Percentiles rank a stretch among this genome's conserved stretches.
Conservation (phyloP, 148 eudicot species). For the Rhododendron molle region DNA sequence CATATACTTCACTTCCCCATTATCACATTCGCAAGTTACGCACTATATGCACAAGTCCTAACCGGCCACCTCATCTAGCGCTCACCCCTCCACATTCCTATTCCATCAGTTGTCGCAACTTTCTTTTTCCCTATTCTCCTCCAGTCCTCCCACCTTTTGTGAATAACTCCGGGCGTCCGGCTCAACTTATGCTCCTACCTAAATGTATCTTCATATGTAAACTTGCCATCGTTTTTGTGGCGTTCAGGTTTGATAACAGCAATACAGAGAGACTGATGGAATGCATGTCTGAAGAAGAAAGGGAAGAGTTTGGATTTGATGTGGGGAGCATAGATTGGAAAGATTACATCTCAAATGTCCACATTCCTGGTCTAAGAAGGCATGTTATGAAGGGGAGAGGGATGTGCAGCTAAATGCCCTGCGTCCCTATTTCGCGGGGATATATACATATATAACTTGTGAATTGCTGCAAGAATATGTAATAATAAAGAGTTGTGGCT, state of each 20-base stretch:
- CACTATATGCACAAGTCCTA: not conserved
- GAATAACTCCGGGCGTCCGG: not conserved
- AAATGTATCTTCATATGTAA: not conserved
- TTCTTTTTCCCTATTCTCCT: not conserved
- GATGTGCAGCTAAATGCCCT: slow-evolving; percentile 21
- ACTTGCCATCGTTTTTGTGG: not conserved
- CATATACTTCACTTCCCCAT: not conserved
- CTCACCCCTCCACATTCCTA: not conserved
- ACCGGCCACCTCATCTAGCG: not conserved
- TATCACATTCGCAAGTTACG: not conserved
- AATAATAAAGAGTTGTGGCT: not conserved
- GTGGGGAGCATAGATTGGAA: slow-evolving; percentile 89
- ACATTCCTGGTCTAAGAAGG: slow-evolving; percentile 86
- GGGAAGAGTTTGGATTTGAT: slow-evolving; percentile 58
- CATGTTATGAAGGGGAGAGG: slow-evolving; percentile 97
- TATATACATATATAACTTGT: not conserved
- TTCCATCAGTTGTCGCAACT: not conserved
- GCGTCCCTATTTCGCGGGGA: not conserved
- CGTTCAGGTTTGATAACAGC: slow-evolving; percentile 78
- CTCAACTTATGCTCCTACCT: not conserved
- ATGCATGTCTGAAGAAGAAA: slow-evolving; percentile 85
- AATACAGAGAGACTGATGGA: slow-evolving; percentile 66
- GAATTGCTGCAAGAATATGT: not conserved
- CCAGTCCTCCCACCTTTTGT: not conserved
- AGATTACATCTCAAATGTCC: slow-evolving; percentile 83